Evolutionary conservation across 805 yeast species (phyloP), one percentile per base, ranked within the genome.

Genomic region (Hyphopichia homilentoma): DNA sequence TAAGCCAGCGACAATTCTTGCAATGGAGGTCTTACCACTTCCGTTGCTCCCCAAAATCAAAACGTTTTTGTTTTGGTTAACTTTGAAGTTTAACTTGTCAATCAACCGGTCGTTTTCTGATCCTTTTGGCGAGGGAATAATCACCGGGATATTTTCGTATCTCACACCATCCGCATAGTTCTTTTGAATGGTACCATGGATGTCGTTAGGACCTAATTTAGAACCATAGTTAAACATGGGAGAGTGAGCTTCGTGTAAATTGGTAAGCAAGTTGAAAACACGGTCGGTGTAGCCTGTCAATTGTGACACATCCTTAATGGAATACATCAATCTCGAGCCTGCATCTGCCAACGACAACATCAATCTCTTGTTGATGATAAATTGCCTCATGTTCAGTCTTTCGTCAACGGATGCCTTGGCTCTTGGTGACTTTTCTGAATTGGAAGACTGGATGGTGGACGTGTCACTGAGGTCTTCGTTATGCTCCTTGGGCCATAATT

Each of bases 331-430:
- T 44, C 96, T 71, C 9, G 94, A 83, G 4, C 97, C 97, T 0
- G 97, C 96, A 61, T 89, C 97, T 4, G 96, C 95, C 53, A 89
- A 70, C 3, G 93, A 82, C 43, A 89, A 71, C 84, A 89, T 81
- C 42, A 89, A 70, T 50, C 97, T 73, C 62, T 89, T 89, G 66
- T 89, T 89, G 34, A 86, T 88, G 47, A 89, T 81, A 47, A 88
- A 89, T 44, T 84, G 87, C 47, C 86, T 81, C 86, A 89, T 86
- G 48, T 79, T 81, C 36, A 68, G 70, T 36, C 76, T 73, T 47
- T 59, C 80, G 38, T 63, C 62, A 7, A 62, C 52, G 46, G 36
- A 53, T 19, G 39, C 40, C 21, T 17, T 44, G 29, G 27, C 38
- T 21, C 34, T 41, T 5, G 11, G 34, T 19, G 38, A 21, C 13